Evolutionary conservation across 192 early-diverging fungal species (phyloP).

Genomic region (Endogone sp.): DNA sequence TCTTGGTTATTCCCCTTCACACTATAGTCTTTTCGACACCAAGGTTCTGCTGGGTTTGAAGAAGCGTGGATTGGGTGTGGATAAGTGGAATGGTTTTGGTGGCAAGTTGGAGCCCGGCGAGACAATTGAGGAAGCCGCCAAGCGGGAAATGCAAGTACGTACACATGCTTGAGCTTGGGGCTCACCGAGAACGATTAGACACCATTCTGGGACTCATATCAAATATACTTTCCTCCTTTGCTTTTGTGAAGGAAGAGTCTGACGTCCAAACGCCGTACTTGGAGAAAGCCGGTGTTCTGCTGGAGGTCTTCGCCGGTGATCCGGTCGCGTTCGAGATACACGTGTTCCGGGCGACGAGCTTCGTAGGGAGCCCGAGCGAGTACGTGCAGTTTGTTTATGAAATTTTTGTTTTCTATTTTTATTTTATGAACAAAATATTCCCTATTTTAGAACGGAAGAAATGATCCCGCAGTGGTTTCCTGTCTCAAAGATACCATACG

Average conservation of each 20-base stretch:
- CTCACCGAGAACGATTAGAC: background rate
- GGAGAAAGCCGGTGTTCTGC: constrained; percentile 48
- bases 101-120: constrained; percentile 72
- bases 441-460: constrained; percentile 51
- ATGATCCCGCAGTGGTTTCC: constrained; percentile 73
- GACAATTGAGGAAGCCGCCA: constrained; percentile 54
- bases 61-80: constrained; percentile 73
- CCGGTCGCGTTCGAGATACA: constrained; percentile 63
- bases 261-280: constrained; percentile 34
- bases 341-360: constrained; percentile 45
- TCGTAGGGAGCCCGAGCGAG: constrained; percentile 47
- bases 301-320: constrained; percentile 62
- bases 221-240: background rate
- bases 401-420: background rate
- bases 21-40: too few relatives aligned
- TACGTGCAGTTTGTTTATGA: constrained; percentile 32
- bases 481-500: constrained; percentile 52
- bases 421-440: background rate
- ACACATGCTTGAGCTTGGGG: background rate
- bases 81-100: constrained; percentile 72
- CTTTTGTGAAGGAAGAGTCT: constrained; percentile 44
- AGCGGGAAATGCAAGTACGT: constrained; percentile 47
- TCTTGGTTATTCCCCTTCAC: too few relatives aligned
- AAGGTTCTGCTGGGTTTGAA: constrained; percentile 71
- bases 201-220: background rate